Evolutionary conservation across 2,329 filamentous ascomycete genomes (phyloP).

Genomic region (Fusarium pininemorale): DNA sequence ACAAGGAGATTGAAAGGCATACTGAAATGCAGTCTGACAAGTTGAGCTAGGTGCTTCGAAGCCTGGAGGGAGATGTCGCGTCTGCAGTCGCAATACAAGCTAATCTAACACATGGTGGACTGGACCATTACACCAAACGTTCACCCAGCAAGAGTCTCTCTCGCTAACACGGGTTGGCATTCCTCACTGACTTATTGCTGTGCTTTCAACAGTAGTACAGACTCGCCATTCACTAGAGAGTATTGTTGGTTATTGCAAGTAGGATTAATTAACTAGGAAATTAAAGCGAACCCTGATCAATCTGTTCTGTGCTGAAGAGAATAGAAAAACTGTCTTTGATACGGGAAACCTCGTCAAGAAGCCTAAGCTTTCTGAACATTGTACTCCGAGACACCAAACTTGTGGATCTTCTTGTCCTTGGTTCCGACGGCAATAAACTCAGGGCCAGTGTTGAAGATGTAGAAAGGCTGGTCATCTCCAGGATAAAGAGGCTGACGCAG

Average conservation of each 20-base stretch:
- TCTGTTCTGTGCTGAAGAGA: background rate
- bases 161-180: rapidly evolving
- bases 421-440: conserved; percentile 22
- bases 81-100: background rate
- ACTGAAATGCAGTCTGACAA: too few relatives aligned
- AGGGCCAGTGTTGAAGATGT: conserved; percentile 16
- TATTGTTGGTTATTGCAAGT: background rate
- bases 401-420: conserved; percentile 11
- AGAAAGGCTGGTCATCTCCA: conserved; percentile 15
- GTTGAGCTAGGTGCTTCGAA: too few relatives aligned
- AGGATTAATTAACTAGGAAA: background rate
- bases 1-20: background rate
- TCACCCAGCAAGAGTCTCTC: background rate
- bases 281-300: background rate
- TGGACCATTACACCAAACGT: background rate
- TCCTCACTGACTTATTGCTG: too few relatives aligned
- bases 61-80: rapidly evolving
- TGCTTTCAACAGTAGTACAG: rapidly evolving
- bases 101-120: too few relatives aligned
- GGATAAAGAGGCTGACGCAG: conserved; percentile 17
- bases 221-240: background rate
- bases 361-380: background rate
- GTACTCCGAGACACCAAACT: conserved; percentile 11
- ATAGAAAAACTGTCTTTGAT: background rate
- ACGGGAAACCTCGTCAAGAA: rapidly evolving